Evolutionary conservation across 2,329 filamentous ascomycete species (phyloP), one percentile per base, ranked within the genome.

Genomic region (Hypoxylon sp.): DNA sequence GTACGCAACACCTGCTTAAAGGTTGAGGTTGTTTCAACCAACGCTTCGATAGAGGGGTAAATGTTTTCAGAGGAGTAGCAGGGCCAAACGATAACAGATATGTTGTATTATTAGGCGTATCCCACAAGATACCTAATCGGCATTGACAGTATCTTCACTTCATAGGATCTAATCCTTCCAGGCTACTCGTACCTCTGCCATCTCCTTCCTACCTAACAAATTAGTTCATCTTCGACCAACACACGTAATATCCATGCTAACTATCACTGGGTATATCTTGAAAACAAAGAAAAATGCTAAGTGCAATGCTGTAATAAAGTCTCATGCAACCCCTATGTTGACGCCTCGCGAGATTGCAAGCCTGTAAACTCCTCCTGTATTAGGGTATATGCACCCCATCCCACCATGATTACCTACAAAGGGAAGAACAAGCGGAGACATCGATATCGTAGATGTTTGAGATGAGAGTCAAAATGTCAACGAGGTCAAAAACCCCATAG

Each of bases 181-280:
- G 19, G 17, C 38, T 19, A 2, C 17, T 10, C 46, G 9, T 60
- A 63, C 60, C 62, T 63, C 52, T 51, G 53, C 55, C 64, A 52
- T 61, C 45, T 49, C 30, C 14, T 58, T 19, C 56, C 36, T 46
- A 32, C 46, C 17, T 32, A 14, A 38, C 46, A n/a, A 34, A 59
- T 49, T 60, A 53, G 49, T 21, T 43, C 51, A 61, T 30, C 21
- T 41, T 51, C 46, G 38, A 57, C 28, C 28, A 60, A 65, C 38
- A 21, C 9, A 63, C 45, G 19, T 59, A 36, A 36, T 51, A 25
- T 60, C 41, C 5, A 58, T 32, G 53, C 53, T 50, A 63, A 46
- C 14, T 32, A 48, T 58, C 51, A 53, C 51, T 59, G 66, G 66
- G 66, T 69, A 71, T 69, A 69, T 65, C 50, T 63, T n/a, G 34